Evolutionary conservation across 805 yeast genomes (phyloP), one percentile per base, ranked within the genome.

Genomic region (Tetrapisispora taiwanensis): DNA sequence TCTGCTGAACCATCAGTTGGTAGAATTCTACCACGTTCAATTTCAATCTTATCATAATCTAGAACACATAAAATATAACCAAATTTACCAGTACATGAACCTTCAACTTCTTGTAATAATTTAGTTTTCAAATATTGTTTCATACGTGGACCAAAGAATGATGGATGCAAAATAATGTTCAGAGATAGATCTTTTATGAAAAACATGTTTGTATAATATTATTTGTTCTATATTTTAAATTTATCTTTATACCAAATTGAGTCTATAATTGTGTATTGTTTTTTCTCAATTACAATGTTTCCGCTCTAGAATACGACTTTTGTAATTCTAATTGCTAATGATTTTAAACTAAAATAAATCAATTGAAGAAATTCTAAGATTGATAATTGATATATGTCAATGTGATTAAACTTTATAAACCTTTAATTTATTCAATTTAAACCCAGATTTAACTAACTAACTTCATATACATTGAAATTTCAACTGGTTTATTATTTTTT

Each of bases 1-100:
- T 88, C 97, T 0, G 98, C 97, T 56, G 88, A 81, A 2, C 98
- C 98, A 46, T 81, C 79, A 20, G 89, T 81, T 3, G 97, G 95
- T 36, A 92, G 75, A 50, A 92, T 85, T 54, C 84, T 73, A 17
- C 98, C 98, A 54, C 87, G 82, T 39, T 96, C 98, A 30, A 92
- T 94, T 59, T 92, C 97, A 46, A 92, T 87, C 52, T 81, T 77
- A 83, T 86, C 87, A 52, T 94, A 86, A 60, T 92, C 97, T 60
- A 92, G 72, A 36, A 92, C 98, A 67, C 97, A 90, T 46, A 92
- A 81, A 52, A 92, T 92, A 64, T 92, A 92, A 13, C 98, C 98
- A 70, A 92, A 92, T 65, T 92, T 95, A 56, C 98, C 98, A 0
- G 97, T 89, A 68, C 97, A 92, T 1, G 97, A 88, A 22, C 98